Base-by-base conservation (phyloP, 1,284 basidiomycete species). In the Malassezia caprae region DNA sequence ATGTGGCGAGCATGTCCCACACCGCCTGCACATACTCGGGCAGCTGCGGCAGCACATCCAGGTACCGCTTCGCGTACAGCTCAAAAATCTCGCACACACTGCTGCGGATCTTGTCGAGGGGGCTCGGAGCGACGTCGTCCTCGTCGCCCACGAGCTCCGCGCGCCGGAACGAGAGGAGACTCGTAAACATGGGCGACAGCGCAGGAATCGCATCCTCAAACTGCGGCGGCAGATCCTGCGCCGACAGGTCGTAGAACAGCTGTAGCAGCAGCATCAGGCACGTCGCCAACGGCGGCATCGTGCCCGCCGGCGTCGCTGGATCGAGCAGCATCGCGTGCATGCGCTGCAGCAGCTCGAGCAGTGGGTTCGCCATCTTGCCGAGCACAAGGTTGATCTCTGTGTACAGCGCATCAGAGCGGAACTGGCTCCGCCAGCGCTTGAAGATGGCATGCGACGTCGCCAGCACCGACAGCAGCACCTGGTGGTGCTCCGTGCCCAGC, bases 371-470 rank as follows among this genome's bases (percentile, higher is more conserved):
- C 77, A 96, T 94, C 63, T 84, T 84, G 37, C 78, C 79, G 44
- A 98, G 81, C 50, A 96, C 93, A 59, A 87, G 81, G 77, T 94
- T 96, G 80, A 99, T 96, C 69, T 88, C 86, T 2, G 83, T 80
- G 78, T 86, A 98, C 47, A 99, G 83, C 39, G 80, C 76, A 77
- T 99, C 85, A 6, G 87, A 86, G 53, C 90, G 84, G 68, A 91
- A 87, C 67, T 87, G 86, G 4, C 88, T 83, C 51, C 93, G 83
- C 93, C 93, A 98, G 61, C 84, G 82, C 51, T 83, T 82, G 78
- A 96, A 96, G 69, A 98, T 96, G 37, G 89, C 90, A 76, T 96
- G 93, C 0, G 90, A 88, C 0, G 91, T 91, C 66, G 93, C 83
- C 32, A 99, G 81, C 8, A 98, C 87, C 51, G 87, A 88, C 34